Conservation (phyloP, 768 basidiomycete species). For the Hypholoma fasciculare region DNA sequence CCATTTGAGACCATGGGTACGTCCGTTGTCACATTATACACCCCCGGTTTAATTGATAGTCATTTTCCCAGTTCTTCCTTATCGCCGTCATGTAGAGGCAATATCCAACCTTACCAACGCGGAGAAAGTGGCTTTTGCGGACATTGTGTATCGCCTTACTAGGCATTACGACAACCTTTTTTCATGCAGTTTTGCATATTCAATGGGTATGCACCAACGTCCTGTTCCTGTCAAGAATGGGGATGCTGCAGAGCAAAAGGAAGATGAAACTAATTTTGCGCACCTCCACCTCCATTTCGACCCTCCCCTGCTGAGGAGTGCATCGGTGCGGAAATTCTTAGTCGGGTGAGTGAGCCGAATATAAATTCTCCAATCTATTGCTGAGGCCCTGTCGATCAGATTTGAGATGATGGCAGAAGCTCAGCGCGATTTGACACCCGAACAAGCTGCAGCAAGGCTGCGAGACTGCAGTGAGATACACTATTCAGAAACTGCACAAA, state of each 20-base stretch:
- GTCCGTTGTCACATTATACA: slow-evolving; percentile 53
- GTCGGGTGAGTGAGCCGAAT: slow-evolving; percentile 63
- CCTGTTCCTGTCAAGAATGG: slow-evolving; percentile 47
- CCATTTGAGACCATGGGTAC: slow-evolving; percentile 62
- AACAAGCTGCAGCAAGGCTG: slow-evolving; percentile 76
- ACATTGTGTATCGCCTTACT: slow-evolving; percentile 63
- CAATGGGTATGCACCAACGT: slow-evolving; percentile 92
- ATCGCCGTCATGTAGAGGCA: slow-evolving; percentile 76
- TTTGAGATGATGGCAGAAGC: slow-evolving; percentile 91
- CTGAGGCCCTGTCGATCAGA: slow-evolving; percentile 33
- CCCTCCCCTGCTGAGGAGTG: slow-evolving; percentile 81
- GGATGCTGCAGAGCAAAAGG: slow-evolving; percentile 32
- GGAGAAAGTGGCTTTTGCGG: slow-evolving; percentile 67
- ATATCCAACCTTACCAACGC: slow-evolving; percentile 56
- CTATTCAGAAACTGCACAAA: slow-evolving; percentile 39
- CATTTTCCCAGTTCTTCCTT: slow-evolving; percentile 59
- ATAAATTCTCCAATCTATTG: not conserved
- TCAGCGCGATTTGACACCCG: slow-evolving; percentile 87
- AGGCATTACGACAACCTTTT: slow-evolving; percentile 80
- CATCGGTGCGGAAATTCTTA: slow-evolving; percentile 84
- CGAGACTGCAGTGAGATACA: slow-evolving; percentile 58
- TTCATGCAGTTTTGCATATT: slow-evolving; percentile 87
- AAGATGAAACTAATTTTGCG: slow-evolving; percentile 55
- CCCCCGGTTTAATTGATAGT: not conserved
- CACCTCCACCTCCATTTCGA: slow-evolving; percentile 89